phyloP scores from a whole-genome alignment of 1,284 basidiomycete genomes.

The Trichosporon coremiiforme region DNA sequence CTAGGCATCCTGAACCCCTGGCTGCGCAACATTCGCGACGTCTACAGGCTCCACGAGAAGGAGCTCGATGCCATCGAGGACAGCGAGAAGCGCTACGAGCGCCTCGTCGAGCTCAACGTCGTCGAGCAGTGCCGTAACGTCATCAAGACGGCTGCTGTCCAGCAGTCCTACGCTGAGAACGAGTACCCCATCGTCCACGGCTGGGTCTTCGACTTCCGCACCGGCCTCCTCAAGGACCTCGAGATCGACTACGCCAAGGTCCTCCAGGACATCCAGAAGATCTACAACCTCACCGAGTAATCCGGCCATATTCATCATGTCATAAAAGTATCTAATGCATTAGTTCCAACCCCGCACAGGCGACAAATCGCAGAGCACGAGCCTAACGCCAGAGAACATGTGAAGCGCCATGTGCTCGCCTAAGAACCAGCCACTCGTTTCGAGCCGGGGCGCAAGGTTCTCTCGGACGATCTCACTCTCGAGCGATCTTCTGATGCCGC shows the following conservation, averaged over 20 bases:
- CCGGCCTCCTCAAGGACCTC: constrained; percentile 33
- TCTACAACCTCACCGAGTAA: constrained; percentile 30
- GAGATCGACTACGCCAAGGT: constrained; percentile 26
- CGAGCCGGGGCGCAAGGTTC: too few relatives aligned
- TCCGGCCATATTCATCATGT: not conserved
- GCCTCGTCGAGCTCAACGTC: constrained; percentile 34
- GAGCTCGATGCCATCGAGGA: constrained; percentile 29
- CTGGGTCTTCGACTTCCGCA: constrained; percentile 33
- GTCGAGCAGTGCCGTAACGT: constrained; percentile 33
- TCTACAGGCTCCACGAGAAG: constrained; percentile 31
- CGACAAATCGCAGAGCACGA: too few relatives aligned
- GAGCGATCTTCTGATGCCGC: too few relatives aligned
- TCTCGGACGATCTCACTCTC: too few relatives aligned
- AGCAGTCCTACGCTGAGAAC: constrained; percentile 28
- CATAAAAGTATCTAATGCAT: constrained; percentile 1
- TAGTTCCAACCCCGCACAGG: not conserved
- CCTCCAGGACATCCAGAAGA: constrained; percentile 32
- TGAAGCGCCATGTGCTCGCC: too few relatives aligned
- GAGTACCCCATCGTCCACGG: constrained; percentile 31
- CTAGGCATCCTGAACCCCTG: constrained; percentile 33
- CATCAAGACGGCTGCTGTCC: constrained; percentile 33
- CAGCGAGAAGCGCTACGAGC: constrained; percentile 26
- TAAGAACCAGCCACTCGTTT: too few relatives aligned
- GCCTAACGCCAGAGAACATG: too few relatives aligned
- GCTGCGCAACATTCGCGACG: constrained; percentile 34